phyloP scores from a whole-genome alignment of 2,329 filamentous ascomycete species.

The Colletotrichum trifolii region DNA sequence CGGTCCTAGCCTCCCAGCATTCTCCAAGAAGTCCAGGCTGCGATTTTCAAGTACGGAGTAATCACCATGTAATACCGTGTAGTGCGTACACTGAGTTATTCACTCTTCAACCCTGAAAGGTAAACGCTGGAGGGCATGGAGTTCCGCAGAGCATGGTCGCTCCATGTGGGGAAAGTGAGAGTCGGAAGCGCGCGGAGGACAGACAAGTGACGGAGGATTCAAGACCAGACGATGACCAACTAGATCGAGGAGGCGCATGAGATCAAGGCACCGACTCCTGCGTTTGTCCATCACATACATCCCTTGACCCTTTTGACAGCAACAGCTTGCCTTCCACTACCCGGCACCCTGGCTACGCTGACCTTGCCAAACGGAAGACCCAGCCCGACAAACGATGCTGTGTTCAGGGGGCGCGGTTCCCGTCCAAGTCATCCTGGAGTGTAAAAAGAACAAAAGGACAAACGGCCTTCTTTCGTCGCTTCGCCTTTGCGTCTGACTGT shows the following conservation, averaged over 20 bases:
- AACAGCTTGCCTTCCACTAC: neutral
- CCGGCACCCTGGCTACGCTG: neutral
- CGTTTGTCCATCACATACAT: slow-evolving; percentile 6
- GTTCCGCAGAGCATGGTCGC: slow-evolving; percentile 1
- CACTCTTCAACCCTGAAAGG: too few relatives aligned
- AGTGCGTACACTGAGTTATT: too few relatives aligned
- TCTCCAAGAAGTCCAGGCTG: neutral
- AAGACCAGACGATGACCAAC: neutral
- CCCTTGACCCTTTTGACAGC: slow-evolving; percentile 1
- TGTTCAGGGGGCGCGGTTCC: slow-evolving; percentile 32
- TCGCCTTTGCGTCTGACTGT: slow-evolving; percentile 23
- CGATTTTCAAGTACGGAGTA: neutral
- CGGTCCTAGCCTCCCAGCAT: neutral
- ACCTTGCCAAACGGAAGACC: neutral
- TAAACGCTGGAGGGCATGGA: neutral
- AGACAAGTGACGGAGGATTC: slow-evolving; percentile 10
- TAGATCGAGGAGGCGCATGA: neutral
- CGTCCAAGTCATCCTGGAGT: slow-evolving; percentile 15
- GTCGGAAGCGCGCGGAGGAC: slow-evolving; percentile 5
- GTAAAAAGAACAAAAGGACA: slow-evolving; percentile 21
- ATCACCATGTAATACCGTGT: neutral
- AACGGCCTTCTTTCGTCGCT: slow-evolving; percentile 1
- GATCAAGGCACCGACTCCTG: slow-evolving; percentile 32
- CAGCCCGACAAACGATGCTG: slow-evolving; percentile 26
- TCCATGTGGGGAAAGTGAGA: slow-evolving; percentile 13